A percentile compares a stretch with the other conserved stretches of the same genome.
Conservation (phyloP, 345 rosid species). For the Hibiscus tridactylites region DNA sequence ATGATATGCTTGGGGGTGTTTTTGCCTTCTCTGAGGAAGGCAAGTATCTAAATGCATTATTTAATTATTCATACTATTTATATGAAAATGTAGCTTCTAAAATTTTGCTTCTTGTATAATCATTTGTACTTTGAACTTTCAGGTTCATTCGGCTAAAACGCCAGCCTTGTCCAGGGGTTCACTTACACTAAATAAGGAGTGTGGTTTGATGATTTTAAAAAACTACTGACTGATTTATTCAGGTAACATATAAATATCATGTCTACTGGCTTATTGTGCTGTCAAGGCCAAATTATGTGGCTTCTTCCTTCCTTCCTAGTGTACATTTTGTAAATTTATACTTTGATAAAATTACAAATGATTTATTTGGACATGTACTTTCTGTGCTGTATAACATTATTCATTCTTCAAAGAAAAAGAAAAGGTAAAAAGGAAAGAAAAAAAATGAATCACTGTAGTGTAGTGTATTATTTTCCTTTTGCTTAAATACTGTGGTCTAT, state of each 20-base stretch:
- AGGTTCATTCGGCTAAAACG: constrained; percentile 6
- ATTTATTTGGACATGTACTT: constrained; percentile 46
- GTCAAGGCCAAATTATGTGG: constrained; percentile 19
- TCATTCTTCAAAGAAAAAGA: constrained; percentile 41
- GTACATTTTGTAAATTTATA: constrained; percentile 67
- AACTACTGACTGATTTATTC: constrained; percentile 48
- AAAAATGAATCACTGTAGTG: neutral
- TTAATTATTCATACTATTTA: neutral
- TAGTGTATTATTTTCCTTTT: neutral
- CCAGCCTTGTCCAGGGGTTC: constrained; percentile 25
- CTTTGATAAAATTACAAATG: constrained; percentile 24
- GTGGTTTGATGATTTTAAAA: constrained; percentile 17
- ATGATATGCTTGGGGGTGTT: constrained; percentile 87
- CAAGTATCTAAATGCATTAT: constrained; percentile 17
- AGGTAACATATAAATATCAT: constrained; percentile 14
- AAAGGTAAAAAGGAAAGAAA: neutral
- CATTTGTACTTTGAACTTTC: constrained; percentile 1
- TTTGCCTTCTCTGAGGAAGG: constrained; percentile 96
- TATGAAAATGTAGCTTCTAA: neutral
- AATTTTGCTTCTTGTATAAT: neutral
- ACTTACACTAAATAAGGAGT: constrained; percentile 31
- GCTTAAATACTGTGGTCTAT: neutral
- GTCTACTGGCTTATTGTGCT: constrained; percentile 14
- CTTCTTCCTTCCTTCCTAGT: constrained; percentile 22
- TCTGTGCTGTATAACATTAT: constrained; percentile 52